These are phyloP conservation scores for Fusarium cicatricum DNA, from an alignment of 2,329 filamentous ascomycete genomes.

Conservation along the genomic window DNA sequence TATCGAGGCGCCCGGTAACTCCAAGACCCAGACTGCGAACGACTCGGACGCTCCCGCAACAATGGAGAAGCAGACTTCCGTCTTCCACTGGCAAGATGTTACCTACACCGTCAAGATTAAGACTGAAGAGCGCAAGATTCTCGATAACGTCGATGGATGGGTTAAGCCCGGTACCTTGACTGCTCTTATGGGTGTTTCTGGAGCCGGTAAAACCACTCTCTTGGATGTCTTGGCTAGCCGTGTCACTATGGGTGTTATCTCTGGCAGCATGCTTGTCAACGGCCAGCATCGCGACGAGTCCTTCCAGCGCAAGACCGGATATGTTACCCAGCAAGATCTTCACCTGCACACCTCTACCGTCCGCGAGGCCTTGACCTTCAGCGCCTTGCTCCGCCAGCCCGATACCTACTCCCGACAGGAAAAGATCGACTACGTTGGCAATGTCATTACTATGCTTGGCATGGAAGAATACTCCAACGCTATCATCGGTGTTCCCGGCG, in stretches of 20 bases:
- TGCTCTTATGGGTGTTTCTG: constrained; percentile 74
- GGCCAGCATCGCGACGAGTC: constrained; percentile 72
- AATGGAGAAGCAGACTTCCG: constrained; percentile 28
- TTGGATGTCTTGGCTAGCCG: constrained; percentile 83
- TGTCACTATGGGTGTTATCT: constrained; percentile 86
- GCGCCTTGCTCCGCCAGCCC: constrained; percentile 81
- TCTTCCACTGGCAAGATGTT: too few species aligned
- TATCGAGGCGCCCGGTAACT: too few species aligned
- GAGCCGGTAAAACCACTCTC: constrained; percentile 88
- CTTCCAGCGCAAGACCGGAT: constrained; percentile 87
- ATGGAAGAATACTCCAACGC: constrained; percentile 70
- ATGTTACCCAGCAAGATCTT: constrained; percentile 89
- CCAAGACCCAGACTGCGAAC: too few species aligned
- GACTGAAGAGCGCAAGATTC: constrained; percentile 69
- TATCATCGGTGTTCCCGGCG: constrained; percentile 66
- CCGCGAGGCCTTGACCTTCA: constrained; percentile 82
- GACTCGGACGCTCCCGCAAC: background rate
- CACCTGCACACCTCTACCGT: constrained; percentile 83
- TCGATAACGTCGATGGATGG: constrained; percentile 76
- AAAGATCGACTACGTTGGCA: constrained; percentile 82
- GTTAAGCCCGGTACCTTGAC: constrained; percentile 76
- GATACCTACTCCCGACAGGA: constrained; percentile 70
- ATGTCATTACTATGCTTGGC: constrained; percentile 69
- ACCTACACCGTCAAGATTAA: constrained; percentile 75
- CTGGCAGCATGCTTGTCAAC: constrained; percentile 75